Evolutionary conservation across 2,329 filamentous ascomycete species (phyloP), one percentile per base, ranked within the genome.

Genomic region (Helotiales sp.): DNA sequence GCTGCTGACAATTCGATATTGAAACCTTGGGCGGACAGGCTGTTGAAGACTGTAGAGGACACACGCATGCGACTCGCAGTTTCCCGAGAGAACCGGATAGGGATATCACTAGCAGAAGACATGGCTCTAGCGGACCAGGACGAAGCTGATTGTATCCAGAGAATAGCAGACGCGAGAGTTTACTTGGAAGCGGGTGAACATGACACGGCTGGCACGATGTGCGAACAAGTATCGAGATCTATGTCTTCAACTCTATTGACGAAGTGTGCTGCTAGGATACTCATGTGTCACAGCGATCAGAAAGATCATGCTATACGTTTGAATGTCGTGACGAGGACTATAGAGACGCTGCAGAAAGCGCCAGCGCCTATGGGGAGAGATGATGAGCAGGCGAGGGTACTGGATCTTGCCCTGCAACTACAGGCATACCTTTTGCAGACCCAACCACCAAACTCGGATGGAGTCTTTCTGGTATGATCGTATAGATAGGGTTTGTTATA

Each of bases 191-290:
- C 6, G 15, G 52, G 52, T 3, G 52, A 55, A n/a, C 28, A 55
- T 55, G 17, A 20, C 8, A 55, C 30, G 15, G 28, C 52, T 11
- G 34, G 34, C 30, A 55, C 17, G 28, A 34, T 55, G 17, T 55
- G 52, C 10, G 52, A 55, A 34, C 17, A 55, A 30, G 28, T 55
- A 32, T 55, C 52, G 30, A 55, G 17, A 22, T 34, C 52, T 17
- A 55, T 55, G 52, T 37, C 52, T 37, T 55, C 52, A 3, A 55
- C 28, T 5, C n/a, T 55, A 11, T 34, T 55, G 28, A 55, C 52
- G n/a, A 55, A 55, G n/a, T 55, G 52, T 30, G 52, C 52, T 34
- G 52, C 52, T 20, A 55, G 52, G 28, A 34, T 55, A 32, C 30
- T 55, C 1, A 55, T 55, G 52, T 55, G 52, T 22, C n/a, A 55